phyloP scores from a whole-genome alignment of 768 basidiomycete species.

The Russula emetica region DNA sequence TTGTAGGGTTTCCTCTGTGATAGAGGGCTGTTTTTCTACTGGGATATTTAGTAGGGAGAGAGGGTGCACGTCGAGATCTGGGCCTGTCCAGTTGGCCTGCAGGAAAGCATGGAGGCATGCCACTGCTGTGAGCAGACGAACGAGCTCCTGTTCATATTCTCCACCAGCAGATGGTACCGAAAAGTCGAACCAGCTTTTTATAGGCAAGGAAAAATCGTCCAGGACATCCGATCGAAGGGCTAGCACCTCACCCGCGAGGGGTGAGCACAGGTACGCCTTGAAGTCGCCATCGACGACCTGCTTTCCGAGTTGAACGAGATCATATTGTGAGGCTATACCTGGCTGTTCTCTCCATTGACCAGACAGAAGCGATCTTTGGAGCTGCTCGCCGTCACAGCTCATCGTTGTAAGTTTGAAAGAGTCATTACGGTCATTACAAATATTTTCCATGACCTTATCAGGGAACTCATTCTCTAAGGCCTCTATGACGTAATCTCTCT shows the following conservation, averaged over 20 bases:
- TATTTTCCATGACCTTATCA: constrained; percentile 3
- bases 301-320: constrained; percentile 43
- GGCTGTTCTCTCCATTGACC: constrained; percentile 41
- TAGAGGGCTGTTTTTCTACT: constrained; percentile 21
- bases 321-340: constrained; percentile 35
- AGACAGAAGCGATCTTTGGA: constrained; percentile 57
- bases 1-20: constrained; percentile 52
- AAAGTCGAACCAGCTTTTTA: constrained; percentile 38
- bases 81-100: constrained; percentile 96
- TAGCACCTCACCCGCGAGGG: constrained; percentile 38
- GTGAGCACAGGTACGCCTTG: constrained; percentile 43
- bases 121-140: constrained; percentile 62
- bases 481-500: constrained; percentile 3
- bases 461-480: background rate
- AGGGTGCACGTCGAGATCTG: constrained; percentile 61
- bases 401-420: constrained; percentile 7
- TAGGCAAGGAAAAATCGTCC: constrained; percentile 37
- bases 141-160: constrained; percentile 47
- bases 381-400: constrained; percentile 24
- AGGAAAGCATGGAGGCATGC: constrained; percentile 86
- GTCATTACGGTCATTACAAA: background rate
- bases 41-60: constrained; percentile 39
- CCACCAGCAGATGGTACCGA: constrained; percentile 32
- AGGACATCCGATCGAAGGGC: constrained; percentile 30
- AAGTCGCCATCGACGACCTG: constrained; percentile 59